phyloP scores from a whole-genome alignment of 257 asterid genomes.

The Fraxinus americana region DNA sequence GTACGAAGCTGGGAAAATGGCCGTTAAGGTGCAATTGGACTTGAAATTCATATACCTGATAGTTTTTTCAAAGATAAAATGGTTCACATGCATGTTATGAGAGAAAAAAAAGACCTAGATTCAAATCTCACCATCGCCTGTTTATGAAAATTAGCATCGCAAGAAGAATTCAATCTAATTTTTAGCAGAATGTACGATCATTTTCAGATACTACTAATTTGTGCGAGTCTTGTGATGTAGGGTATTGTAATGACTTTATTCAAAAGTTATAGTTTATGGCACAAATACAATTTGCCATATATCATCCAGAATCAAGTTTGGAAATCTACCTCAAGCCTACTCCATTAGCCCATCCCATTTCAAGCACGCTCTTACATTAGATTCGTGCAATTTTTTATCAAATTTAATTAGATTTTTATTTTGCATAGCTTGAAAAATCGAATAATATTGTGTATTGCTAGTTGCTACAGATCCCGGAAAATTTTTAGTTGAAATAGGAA shows the following conservation, averaged over 20 bases:
- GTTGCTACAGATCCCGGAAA: background rate
- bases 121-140: background rate
- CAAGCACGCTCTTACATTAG: too few relatives aligned
- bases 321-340: too few relatives aligned
- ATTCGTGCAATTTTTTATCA: background rate
- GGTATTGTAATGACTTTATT: too few relatives aligned
- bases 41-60: background rate
- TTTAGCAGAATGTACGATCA: too few relatives aligned
- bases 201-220: too few relatives aligned
- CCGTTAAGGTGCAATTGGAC: slow-evolving; percentile 54
- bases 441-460: background rate
- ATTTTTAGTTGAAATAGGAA: background rate
- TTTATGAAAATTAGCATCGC: too few relatives aligned
- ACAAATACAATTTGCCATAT: too few relatives aligned
- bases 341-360: too few relatives aligned
- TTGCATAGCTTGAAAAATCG: background rate
- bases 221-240: too few relatives aligned
- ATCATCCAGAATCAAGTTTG: too few relatives aligned
- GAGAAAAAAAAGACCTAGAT: background rate
- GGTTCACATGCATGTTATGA: background rate
- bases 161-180: background rate
- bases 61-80: too few relatives aligned
- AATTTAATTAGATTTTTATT: background rate
- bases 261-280: too few relatives aligned
- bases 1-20: slow-evolving; percentile 69